Base-by-base conservation (phyloP, 768 basidiomycete species). In the Lentinus tigrinus region DNA sequence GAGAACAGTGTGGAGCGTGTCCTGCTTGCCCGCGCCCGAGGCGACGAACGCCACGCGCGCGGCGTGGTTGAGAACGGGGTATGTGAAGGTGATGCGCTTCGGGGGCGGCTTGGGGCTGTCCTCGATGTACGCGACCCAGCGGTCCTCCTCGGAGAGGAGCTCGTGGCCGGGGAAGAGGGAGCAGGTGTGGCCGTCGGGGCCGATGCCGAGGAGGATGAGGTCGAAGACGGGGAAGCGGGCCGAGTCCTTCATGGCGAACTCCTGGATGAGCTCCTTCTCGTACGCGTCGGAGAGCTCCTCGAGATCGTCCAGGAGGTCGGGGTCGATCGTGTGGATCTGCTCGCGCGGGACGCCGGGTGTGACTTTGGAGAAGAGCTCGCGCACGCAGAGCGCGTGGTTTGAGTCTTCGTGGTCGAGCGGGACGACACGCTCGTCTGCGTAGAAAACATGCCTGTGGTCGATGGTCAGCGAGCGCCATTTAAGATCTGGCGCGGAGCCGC, bases 151-250 rank as follows among this genome's bases (percentile, higher is more conserved):
- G n/a, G 75, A 60, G 48, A 99, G 82, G 38, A 98, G 81, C 37
- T 73, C 75, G 69, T 98, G 96, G n/a, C 82, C 90, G 9, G 97
- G 97, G 84, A 99, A 99, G 64, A 99, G 87, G 7, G 92, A 95
- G 60, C 90, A 94, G 40, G 96, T 98, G 78, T 99, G 97, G n/a
- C 96, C 96, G 71, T 98, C 97, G 5, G 91, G 92, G 28, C 97
- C 97, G 83, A 95, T 87, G 48, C 97, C 97, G 51, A 99, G 88
- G 43, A 99, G 85, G 75, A 98, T 90, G 70, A 99, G 85, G 71
- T 99, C 97, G 73, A 99, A 98, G 51, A 97, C 80, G 61, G 97
- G 97, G 82, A 98, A 98, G 59, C 95, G 88, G 17, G 96, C 96
- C 4, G 94, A 81, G 71, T 98, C 93, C 70, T 87, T 91, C 69